Evolutionary conservation across 148 eudicot species (phyloP), one percentile per base, ranked within the genome.

Genomic region (Nepenthes gracilis): DNA sequence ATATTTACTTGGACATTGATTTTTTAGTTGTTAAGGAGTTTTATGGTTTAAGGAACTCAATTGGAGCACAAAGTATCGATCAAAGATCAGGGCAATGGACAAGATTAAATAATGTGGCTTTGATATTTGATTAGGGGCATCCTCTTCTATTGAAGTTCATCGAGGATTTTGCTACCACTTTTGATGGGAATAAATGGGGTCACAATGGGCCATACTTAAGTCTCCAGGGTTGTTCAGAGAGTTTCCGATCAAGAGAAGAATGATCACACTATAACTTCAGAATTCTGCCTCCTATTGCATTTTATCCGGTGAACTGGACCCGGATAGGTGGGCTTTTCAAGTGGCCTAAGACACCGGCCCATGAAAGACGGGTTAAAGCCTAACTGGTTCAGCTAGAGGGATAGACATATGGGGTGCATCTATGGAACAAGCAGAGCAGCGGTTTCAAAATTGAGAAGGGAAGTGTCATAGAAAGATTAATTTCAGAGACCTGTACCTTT

Each of bases 161-260:
- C 1, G 78, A 81, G 54, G 97, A 90, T 68, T 90, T 87, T 58
- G 72, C 78, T 0, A 49, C 57, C 1, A 70, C 69, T 47, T 90
- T 85, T 35, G 65, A 90, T 59, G 92, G 97, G 5, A 83, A 67
- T 52, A 67, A 33, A 50, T 90, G 97, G 97, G 97, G 97, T 2
- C 71, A 77, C 2, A 90, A 87, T 55, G 97, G 95, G 1, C 97
- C 95, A 0, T 78, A 86, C 63, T 58, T 86, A 23, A 68, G 83
- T 85, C 2, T 80, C 86, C 7, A 60, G 95, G 62, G 81, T 90
- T 33, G 82, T 80, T 0, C 50, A 62, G 33, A 66, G 58, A 5
- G 34, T 60, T 1, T 48, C 48, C 0, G 14, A n/a, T n/a, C n/a
- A 47, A 36, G 36, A 72, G 12, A 4, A 56, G 36, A 12, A 1